These are phyloP conservation scores for Globisporangium ultimum DNA, from an alignment of 352 stramenopile species.

Conservation along the genomic window DNA sequence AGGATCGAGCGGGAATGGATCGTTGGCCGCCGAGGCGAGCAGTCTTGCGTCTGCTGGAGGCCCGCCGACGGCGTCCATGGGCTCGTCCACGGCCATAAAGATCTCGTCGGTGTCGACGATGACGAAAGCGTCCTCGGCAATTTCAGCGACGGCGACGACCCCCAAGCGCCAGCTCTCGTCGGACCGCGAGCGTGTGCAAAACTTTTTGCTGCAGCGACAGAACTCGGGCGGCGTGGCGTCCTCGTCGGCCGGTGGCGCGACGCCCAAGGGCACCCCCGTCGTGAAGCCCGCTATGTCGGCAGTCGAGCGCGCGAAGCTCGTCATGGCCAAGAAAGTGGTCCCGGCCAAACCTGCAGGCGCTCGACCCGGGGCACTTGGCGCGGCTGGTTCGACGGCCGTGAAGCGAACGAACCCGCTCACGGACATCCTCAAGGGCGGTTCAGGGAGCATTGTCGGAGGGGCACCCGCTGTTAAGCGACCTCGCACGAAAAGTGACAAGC, in stretches of 20 bases:
- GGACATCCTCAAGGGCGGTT: constrained; percentile 70
- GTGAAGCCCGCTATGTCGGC: constrained; percentile 49
- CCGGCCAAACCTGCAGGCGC: constrained; percentile 18
- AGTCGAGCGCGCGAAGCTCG: constrained; percentile 64
- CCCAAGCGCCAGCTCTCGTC: constrained; percentile 48
- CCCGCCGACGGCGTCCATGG: constrained; percentile 1
- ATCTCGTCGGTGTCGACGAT: constrained; percentile 3
- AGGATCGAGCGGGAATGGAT: constrained; percentile 1
- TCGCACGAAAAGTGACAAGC: constrained; percentile 66
- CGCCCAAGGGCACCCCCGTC: constrained; percentile 4
- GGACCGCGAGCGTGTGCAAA: constrained; percentile 60
- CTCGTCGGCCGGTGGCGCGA: not conserved
- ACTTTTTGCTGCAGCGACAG: constrained; percentile 56
- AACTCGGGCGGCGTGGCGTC: constrained; percentile 14
- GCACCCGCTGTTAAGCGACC: constrained; percentile 59
- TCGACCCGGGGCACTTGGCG: not conserved
- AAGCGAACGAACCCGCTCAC: constrained; percentile 77
- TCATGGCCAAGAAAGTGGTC: constrained; percentile 73
- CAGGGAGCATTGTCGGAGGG: constrained; percentile 60
- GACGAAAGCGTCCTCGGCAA: constrained; percentile 2
- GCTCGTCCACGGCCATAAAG: constrained; percentile 2
- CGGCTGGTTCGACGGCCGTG: constrained; percentile 25
- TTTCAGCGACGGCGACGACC: constrained; percentile 21
- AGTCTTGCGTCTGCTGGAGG: not conserved
- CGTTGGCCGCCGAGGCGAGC: constrained; percentile 2